These are phyloP conservation scores for Melampsora medusae DNA, from an alignment of 1,284 basidiomycete genomes.

Conservation along the genomic window DNA sequence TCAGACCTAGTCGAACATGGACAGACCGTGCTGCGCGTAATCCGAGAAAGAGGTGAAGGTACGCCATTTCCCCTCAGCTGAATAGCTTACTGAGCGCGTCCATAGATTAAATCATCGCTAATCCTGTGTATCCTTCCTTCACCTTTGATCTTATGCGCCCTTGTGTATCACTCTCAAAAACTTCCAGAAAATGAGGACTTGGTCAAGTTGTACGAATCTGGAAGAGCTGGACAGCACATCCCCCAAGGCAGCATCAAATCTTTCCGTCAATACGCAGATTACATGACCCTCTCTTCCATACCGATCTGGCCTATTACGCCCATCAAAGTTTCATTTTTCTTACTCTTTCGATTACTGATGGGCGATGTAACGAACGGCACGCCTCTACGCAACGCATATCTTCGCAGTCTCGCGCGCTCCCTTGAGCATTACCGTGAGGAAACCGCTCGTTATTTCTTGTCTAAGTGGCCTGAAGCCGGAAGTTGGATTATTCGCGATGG, in stretches of 20 bases:
- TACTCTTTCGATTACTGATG: conserved; percentile 18
- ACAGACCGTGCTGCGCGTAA: conserved; percentile 8
- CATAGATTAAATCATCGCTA: neutral
- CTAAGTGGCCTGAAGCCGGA: conserved; percentile 22
- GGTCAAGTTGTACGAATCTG: conserved; percentile 19
- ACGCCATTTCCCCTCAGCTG: neutral
- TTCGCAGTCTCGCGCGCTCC: conserved; percentile 16
- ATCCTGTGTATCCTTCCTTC: neutral
- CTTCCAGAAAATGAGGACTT: conserved; percentile 14
- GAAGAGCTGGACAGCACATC: conserved; percentile 17
- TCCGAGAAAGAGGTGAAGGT: conserved; percentile 23
- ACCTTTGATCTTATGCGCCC: neutral
- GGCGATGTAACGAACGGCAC: conserved; percentile 20
- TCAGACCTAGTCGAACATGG: conserved; percentile 16
- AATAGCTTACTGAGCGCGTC: neutral
- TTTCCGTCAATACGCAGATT: conserved; percentile 24
- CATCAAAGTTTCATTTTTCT: conserved; percentile 16
- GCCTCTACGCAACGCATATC: conserved; percentile 15
- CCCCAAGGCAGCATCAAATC: conserved; percentile 27
- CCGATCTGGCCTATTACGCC: conserved; percentile 25
- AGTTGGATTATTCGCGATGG: conserved; percentile 31
- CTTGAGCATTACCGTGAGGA: conserved; percentile 24
- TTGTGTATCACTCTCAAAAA: neutral
- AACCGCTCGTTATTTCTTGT: conserved; percentile 13
- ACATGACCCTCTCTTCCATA: conserved; percentile 11